Evolutionary conservation across 2,329 filamentous ascomycete species (phyloP), one percentile per base, ranked within the genome.

Genomic region (Aspergillus melleus): DNA sequence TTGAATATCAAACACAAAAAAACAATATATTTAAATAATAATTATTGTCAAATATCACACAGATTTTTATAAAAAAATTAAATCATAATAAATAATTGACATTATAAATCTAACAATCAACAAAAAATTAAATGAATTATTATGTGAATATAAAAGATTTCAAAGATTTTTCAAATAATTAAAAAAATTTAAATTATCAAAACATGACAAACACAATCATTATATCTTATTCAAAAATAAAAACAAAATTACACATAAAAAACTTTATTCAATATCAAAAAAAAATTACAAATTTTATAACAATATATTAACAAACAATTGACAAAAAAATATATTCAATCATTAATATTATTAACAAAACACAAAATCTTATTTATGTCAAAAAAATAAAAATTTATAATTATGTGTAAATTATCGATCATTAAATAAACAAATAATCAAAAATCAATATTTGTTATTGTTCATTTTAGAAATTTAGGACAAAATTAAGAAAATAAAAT

Each of bases 401-500:
- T 10, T 32, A 10, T 32, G 12, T 52, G 26, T 52, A 16, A 52
- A 52, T 36, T 52, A 52, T 32, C 1, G 11, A 36, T 9, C 26
- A 22, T 24, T 60, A 46, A 62, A 60, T 20, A 24, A 57, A 16
- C 11, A 50, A 30, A 58, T 1, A 24, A 26, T 62, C 20, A 58
- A 60, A 14, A 36, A 60, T 14, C 20, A 49, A 29, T 62, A 62
- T 32, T 32, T 39, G 16, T 49, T 62, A 55, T 19, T 49, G 36
- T 36, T 52, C 16, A 52, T 58, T 30, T 32, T 26, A 14, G 42
- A 63, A 36, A 63, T 36, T 0, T 16, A 61, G 30, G 9, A 51
- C 4, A 61, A 61, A 52, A 56, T 57, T 52, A 36, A 10, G 9
- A 50, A 42, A 42, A 44, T 44, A 49, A 46, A 56, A 32, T 60